These are phyloP conservation scores for Gracilariopsis chorda DNA, from an alignment of 23 red algal genomes.

Conservation along the genomic window DNA sequence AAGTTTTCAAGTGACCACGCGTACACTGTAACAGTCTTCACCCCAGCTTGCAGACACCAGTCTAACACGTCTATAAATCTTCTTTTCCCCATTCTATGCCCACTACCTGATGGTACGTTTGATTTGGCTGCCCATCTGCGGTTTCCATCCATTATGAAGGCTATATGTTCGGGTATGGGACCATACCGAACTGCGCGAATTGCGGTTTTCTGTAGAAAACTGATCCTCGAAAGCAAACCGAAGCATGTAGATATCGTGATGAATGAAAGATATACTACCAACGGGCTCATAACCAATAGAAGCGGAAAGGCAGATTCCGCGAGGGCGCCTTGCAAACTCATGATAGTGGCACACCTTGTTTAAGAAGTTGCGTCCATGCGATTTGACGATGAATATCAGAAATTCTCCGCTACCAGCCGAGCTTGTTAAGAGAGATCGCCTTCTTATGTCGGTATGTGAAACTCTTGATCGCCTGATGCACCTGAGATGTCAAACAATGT, in stretches of 20 bases:
- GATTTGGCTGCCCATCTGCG: slow-evolving; percentile 82
- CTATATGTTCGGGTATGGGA: slow-evolving; percentile 80
- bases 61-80: slow-evolving; percentile 70
- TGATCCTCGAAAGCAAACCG: not conserved
- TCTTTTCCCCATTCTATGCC: slow-evolving; percentile 71
- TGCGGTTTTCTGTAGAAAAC: slow-evolving; percentile 7
- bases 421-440: too few species aligned
- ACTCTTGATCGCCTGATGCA: too few species aligned
- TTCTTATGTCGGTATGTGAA: too few species aligned
- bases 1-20: slow-evolving; percentile 98
- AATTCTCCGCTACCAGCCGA: too few species aligned
- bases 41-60: slow-evolving; percentile 82
- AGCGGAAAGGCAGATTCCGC: too few species aligned
- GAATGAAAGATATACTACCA: not conserved
- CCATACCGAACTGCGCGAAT: slow-evolving; percentile 30
- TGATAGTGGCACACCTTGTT: too few species aligned
- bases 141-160: slow-evolving; percentile 99
- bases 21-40: slow-evolving; percentile 81
- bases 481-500: too few species aligned
- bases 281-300: not conserved
- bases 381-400: too few species aligned
- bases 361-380: too few species aligned
- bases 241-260: not conserved
- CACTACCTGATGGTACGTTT: slow-evolving; percentile 46
- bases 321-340: too few species aligned